Evolutionary conservation across 2,329 filamentous ascomycete genomes (phyloP), one percentile per base, ranked within the genome.

Genomic region (Uncinocarpus reesii): DNA sequence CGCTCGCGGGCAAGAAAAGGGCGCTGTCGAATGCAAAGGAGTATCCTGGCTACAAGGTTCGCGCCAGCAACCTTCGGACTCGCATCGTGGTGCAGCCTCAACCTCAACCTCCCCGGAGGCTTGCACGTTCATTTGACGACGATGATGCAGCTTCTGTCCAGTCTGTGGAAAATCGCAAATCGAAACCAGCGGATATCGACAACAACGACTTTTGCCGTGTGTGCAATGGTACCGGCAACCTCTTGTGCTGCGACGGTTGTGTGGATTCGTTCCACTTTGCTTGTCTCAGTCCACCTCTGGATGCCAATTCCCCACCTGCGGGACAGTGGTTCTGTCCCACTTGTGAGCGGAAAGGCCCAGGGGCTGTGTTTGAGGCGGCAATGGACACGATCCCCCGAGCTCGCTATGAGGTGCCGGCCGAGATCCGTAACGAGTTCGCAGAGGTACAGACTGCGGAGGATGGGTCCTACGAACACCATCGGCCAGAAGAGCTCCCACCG

Each of bases 201-300:
- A 94, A 94, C 65, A 86, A 92, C 64, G 90, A 96, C 65, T 83
- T 84, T 61, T 98, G 90, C 71, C 83, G 83, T 53, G 80, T 87
- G 38, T 98, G 92, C 69, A 80, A 83, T 60, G 84, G 84, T 54
- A 84, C 80, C 56, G 90, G 90, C 49, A 80, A 87, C 57, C 77
- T 98, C 54, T 76, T 96, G 55, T 95, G 89, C 69, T 98, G 92
- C 66, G 92, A 96, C 69, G 86, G 84, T 53, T 98, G 92, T 69
- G 79, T 83, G 52, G 80, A 86, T 56, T 86, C 89, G 4, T 95
- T 93, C 67, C 92, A 96, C 67, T 87, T 92, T 63, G 76, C 79
- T 51, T 96, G 92, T 64, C 79, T 92, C 56, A 84, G 93, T 65
- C 88, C 90, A 53, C 83, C 86, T 32, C 72, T 87, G 56, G 75